phyloP scores from a whole-genome alignment of 768 basidiomycete species.

The Suillus hirtellus region DNA sequence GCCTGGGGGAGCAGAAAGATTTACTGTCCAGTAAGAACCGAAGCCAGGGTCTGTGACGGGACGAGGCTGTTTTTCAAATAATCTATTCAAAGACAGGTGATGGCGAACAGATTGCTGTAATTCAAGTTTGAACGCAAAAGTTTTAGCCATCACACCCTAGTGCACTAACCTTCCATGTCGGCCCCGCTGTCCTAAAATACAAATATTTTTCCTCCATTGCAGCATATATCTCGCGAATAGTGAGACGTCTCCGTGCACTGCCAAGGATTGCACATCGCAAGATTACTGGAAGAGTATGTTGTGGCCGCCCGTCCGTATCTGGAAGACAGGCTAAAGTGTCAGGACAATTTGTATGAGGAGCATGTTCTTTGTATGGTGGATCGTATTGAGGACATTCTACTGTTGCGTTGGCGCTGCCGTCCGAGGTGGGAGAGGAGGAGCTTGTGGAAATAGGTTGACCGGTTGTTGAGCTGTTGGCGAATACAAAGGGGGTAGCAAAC shows the following conservation, averaged over 20 bases:
- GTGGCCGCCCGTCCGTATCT: slow-evolving; percentile 75
- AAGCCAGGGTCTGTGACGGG: slow-evolving; percentile 85
- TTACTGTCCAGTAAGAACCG: slow-evolving; percentile 91
- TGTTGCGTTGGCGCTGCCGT: slow-evolving; percentile 32
- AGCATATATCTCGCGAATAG: slow-evolving; percentile 83
- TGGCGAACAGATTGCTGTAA: slow-evolving; percentile 84
- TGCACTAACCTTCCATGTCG: slow-evolving; percentile 76
- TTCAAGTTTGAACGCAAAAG: slow-evolving; percentile 13
- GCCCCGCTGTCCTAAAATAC: slow-evolving; percentile 77
- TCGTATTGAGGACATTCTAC: slow-evolving; percentile 23
- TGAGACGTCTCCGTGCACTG: slow-evolving; percentile 70
- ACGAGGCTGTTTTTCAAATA: slow-evolving; percentile 80
- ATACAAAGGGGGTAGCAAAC: slow-evolving; percentile 30
- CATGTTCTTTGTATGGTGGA: slow-evolving; percentile 44
- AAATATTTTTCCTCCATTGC: slow-evolving; percentile 86
- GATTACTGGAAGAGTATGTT: slow-evolving; percentile 84
- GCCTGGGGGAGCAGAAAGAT: slow-evolving; percentile 79
- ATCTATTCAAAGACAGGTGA: slow-evolving; percentile 77
- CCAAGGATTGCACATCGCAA: slow-evolving; percentile 83
- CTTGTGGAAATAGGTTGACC: slow-evolving; percentile 28
- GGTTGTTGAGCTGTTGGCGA: slow-evolving; percentile 26
- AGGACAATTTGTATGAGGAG: slow-evolving; percentile 74
- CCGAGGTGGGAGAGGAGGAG: slow-evolving; percentile 39
- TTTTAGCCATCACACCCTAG: background rate
- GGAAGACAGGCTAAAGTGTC: slow-evolving; percentile 76